phyloP scores from a whole-genome alignment of 257 asterid species.

The Solanum pennellii region DNA sequence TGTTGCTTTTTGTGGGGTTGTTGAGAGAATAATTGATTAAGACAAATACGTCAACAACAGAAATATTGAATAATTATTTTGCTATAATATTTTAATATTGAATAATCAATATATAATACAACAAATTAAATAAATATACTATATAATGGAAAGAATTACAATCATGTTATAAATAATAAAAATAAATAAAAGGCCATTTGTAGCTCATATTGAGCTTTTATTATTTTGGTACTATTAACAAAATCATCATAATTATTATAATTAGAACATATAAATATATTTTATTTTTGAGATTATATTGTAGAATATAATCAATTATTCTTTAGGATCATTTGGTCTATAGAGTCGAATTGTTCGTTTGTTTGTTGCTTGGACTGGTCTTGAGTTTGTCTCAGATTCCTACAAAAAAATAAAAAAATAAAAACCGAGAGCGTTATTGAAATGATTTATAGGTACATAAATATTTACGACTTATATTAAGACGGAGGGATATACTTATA shows the following conservation, averaged over 20 bases:
- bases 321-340: constrained; percentile 14
- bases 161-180: neutral
- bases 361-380: constrained; percentile 44
- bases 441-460: too few relatives aligned
- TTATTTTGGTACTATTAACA: neutral
- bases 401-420: neutral
- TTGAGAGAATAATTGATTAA: neutral
- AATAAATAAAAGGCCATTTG: neutral
- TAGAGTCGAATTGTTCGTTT: constrained; percentile 27
- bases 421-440: too few relatives aligned
- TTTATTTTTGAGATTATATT: neutral
- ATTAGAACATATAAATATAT: neutral
- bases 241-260: neutral
- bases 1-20: neutral
- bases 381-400: constrained; percentile 37
- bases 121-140: neutral
- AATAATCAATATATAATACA: neutral
- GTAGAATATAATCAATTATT: neutral
- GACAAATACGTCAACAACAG: neutral
- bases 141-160: neutral
- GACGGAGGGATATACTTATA: neutral
- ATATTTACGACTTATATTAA: neutral
- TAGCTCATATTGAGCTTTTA: neutral
- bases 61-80: neutral
- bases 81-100: neutral